Percentiles rank a stretch among this genome's conserved stretches.
phyloP scores from a whole-genome alignment of 805 yeast species.

The Hanseniaspora guilliermondii region DNA sequence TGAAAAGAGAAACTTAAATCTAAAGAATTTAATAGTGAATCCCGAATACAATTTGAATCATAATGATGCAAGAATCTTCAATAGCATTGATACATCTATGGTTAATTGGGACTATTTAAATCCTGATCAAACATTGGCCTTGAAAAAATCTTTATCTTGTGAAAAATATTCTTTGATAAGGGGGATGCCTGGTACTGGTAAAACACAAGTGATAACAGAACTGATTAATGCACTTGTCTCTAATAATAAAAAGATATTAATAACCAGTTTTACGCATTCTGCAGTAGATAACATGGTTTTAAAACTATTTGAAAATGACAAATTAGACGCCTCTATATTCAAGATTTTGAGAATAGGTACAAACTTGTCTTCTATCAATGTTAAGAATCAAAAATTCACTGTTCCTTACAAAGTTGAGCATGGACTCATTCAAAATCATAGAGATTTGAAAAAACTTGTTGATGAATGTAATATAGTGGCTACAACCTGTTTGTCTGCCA shows the following conservation, averaged over 20 bases:
- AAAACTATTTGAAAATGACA: slow-evolving; percentile 43
- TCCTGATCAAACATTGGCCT: slow-evolving; percentile 57
- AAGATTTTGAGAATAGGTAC: slow-evolving; percentile 57
- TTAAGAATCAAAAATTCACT: slow-evolving; percentile 36
- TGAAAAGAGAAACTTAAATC: slow-evolving; percentile 19
- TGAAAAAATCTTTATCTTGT: slow-evolving; percentile 50
- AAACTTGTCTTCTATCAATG: slow-evolving; percentile 51
- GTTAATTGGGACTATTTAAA: slow-evolving; percentile 35
- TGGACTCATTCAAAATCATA: slow-evolving; percentile 25
- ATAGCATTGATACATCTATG: slow-evolving; percentile 10
- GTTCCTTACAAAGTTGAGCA: slow-evolving; percentile 30
- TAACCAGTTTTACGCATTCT: slow-evolving; percentile 84
- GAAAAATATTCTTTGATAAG: slow-evolving; percentile 67
- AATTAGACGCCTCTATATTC: slow-evolving; percentile 13
- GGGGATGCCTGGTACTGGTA: slow-evolving; percentile 99
- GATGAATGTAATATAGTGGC: slow-evolving; percentile 66
- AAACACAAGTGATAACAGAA: slow-evolving; percentile 78
- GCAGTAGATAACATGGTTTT: slow-evolving; percentile 88
- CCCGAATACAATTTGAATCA: not conserved
- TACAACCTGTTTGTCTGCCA: slow-evolving; percentile 71
- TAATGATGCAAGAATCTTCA: slow-evolving; percentile 11
- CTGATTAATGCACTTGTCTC: slow-evolving; percentile 48
- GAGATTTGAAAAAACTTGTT: slow-evolving; percentile 30
- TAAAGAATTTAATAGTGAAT: slow-evolving; percentile 1
- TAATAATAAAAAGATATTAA: slow-evolving; percentile 49